Evolutionary conservation across 345 rosid genomes (phyloP).

Genomic region (Eucalyptus sp.): DNA sequence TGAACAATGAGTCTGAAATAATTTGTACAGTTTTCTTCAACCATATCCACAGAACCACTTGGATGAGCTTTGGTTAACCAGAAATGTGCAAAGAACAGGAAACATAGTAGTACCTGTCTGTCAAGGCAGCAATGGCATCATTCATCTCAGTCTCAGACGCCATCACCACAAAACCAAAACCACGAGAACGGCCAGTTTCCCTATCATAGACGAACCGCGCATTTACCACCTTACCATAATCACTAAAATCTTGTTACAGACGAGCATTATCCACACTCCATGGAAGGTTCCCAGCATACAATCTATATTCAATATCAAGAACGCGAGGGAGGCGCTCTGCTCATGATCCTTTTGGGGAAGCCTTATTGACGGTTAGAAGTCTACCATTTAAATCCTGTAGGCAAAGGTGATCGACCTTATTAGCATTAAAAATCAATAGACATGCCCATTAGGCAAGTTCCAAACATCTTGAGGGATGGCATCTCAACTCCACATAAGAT

Average conservation of each 20-base stretch:
- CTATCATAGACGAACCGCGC: conserved; percentile 70
- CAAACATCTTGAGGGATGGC: background rate
- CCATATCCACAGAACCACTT: background rate
- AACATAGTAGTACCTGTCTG: conserved; percentile 51
- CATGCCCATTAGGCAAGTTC: background rate
- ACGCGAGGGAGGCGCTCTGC: conserved; percentile 48
- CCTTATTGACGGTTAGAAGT: conserved; percentile 68
- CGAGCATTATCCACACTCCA: conserved; percentile 71
- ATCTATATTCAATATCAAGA: conserved; percentile 34
- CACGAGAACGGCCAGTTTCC: conserved; percentile 88
- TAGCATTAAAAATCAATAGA: background rate
- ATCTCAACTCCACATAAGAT: background rate
- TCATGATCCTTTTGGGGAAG: conserved; percentile 71
- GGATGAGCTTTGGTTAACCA: background rate
- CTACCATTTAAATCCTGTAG: conserved; percentile 66
- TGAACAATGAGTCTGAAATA: background rate
- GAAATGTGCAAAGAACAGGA: background rate
- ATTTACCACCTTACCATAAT: conserved; percentile 71
- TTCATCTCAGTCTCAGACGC: conserved; percentile 60
- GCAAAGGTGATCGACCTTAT: background rate
- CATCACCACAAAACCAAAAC: conserved; percentile 91
- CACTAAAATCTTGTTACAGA: conserved; percentile 70
- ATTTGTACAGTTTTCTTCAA: background rate
- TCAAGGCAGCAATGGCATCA: conserved; percentile 93
- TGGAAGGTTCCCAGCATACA: conserved; percentile 81